These are phyloP conservation scores for Xylariaceae sp. DNA, from an alignment of 2,329 filamentous ascomycete species.

Conservation along the genomic window DNA sequence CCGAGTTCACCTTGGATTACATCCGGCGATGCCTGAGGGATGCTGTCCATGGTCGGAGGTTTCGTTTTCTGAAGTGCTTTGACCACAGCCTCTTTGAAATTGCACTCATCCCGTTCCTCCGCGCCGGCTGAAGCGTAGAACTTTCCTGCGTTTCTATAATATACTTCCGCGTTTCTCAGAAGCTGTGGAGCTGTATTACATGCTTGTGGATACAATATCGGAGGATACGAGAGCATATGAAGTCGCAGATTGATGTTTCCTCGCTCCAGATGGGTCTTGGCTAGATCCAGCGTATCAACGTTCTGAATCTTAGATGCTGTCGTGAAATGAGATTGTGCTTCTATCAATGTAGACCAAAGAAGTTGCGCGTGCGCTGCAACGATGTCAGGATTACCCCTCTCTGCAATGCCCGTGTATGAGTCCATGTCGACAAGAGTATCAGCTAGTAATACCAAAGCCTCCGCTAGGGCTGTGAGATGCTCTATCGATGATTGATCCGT, in stretches of 20 bases:
- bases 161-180: slow-evolving; percentile 25
- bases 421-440: neutral
- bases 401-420: neutral
- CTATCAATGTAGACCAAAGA: slow-evolving; percentile 25
- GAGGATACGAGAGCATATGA: slow-evolving; percentile 21
- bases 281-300: neutral
- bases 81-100: slow-evolving; percentile 14
- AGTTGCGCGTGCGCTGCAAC: slow-evolving; percentile 5
- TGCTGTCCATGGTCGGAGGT: neutral
- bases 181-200: slow-evolving; percentile 17
- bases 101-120: slow-evolving; percentile 7
- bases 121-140: slow-evolving; percentile 11
- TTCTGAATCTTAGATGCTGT: slow-evolving; percentile 12
- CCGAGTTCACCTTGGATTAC: slow-evolving; percentile 6
- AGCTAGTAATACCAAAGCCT: neutral
- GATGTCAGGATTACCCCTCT: too few relatives aligned
- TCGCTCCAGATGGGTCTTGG: slow-evolving; percentile 21
- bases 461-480: neutral
- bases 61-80: slow-evolving; percentile 2
- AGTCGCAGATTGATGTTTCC: slow-evolving; percentile 25
- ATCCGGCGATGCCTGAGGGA: slow-evolving; percentile 2
- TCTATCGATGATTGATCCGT: neutral
- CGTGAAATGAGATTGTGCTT: slow-evolving; percentile 11
- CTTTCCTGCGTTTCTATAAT: slow-evolving; percentile 28
- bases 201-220: slow-evolving; percentile 18